These are phyloP conservation scores for Boletus eberwhitei DNA, from an alignment of 768 basidiomycete genomes.

Conservation along the genomic window DNA sequence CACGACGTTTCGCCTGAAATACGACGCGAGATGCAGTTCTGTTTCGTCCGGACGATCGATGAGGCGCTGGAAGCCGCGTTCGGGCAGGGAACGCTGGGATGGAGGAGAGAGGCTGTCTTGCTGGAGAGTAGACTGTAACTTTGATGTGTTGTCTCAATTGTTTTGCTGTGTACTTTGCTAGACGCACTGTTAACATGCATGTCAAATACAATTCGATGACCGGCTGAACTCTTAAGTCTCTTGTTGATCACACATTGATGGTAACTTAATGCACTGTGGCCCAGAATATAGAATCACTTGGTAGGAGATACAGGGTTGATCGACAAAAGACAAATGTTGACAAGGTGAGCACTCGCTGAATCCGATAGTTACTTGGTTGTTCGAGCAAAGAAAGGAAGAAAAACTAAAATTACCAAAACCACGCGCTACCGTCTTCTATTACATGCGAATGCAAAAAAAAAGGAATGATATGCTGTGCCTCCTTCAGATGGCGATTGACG, in stretches of 20 bases:
- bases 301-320: conserved; percentile 16
- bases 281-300: conserved; percentile 6
- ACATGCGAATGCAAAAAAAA: conserved; percentile 48
- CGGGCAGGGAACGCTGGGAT: conserved; percentile 62
- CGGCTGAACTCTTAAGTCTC: background rate
- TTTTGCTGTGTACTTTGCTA: background rate
- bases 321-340: background rate
- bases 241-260: background rate
- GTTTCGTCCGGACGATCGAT: conserved; percentile 73
- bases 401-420: conserved; percentile 28
- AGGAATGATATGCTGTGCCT: conserved; percentile 52
- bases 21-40: conserved; percentile 71
- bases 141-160: background rate
- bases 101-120: conserved; percentile 53
- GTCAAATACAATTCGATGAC: background rate
- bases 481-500: conserved; percentile 63
- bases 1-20: conserved; percentile 78
- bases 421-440: conserved; percentile 45
- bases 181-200: background rate
- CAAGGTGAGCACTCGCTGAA: conserved; percentile 3
- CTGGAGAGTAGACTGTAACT: conserved; percentile 52
- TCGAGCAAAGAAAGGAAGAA: conserved; percentile 1
- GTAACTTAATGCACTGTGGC: background rate
- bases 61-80: conserved; percentile 85
- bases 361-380: conserved; percentile 13